phyloP scores from a whole-genome alignment of 2,329 filamentous ascomycete genomes.

The Diplodia corticola region DNA sequence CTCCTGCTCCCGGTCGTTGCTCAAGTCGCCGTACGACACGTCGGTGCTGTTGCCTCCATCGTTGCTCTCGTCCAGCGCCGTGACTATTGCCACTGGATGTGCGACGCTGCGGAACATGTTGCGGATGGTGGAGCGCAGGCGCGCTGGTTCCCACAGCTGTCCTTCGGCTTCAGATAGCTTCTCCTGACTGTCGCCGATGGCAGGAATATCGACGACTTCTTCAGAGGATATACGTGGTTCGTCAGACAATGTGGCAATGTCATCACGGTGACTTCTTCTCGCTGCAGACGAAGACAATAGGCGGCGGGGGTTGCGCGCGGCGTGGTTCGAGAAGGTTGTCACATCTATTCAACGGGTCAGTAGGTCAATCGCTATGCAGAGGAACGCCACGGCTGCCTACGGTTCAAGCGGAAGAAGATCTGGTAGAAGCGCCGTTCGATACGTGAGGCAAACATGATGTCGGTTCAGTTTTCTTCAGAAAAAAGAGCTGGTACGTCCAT shows the following conservation, averaged over 20 bases:
- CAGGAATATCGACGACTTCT: not conserved
- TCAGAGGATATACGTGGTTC: not conserved
- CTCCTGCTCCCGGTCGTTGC: not conserved
- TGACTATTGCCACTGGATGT: conserved; percentile 60
- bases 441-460: not conserved
- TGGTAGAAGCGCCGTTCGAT: conserved; percentile 44
- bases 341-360: not conserved
- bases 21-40: not conserved
- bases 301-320: not conserved
- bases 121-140: not conserved
- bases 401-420: conserved; percentile 47
- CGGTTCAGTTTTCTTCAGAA: not conserved
- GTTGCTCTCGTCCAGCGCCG: conserved; percentile 29
- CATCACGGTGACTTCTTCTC: not conserved
- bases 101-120: conserved; percentile 2
- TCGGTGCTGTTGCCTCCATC: not conserved
- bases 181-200: not conserved
- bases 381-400: not conserved
- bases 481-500: not conserved
- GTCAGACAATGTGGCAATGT: not conserved
- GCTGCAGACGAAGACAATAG: not conserved
- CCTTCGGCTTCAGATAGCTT: not conserved
- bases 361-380: not conserved
- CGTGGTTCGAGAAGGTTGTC: not conserved
- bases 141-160: too few relatives aligned